Percentiles rank a stretch among this genome's conserved stretches.
These are phyloP conservation scores for Moricandia arvensis DNA, from an alignment of 345 rosid species.

Conservation along the genomic window DNA sequence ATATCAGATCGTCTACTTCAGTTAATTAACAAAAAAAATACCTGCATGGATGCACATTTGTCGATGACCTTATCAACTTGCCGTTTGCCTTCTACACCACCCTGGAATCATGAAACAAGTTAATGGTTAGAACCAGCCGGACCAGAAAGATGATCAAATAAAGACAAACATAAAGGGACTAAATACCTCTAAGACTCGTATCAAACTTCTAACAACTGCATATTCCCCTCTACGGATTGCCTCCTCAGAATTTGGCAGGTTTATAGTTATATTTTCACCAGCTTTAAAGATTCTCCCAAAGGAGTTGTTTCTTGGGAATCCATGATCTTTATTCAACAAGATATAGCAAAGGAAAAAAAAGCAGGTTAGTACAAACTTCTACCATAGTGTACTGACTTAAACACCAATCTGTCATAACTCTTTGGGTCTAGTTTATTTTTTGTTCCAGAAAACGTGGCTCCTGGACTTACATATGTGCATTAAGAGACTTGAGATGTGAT, in stretches of 20 bases:
- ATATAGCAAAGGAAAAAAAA: conserved; percentile 6
- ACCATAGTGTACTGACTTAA: conserved; percentile 5
- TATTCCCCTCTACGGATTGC: conserved; percentile 95
- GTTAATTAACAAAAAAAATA: conserved; percentile 30
- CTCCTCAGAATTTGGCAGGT: conserved; percentile 81
- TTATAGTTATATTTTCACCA: conserved; percentile 58
- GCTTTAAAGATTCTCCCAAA: conserved; percentile 72
- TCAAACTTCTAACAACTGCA: conserved; percentile 87
- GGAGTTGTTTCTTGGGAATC: conserved; percentile 79
- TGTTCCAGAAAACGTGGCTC: conserved; percentile 5
- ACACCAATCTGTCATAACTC: not conserved
- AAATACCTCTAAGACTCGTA: conserved; percentile 89
- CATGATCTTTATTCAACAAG: conserved; percentile 40
- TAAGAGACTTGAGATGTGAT: conserved; percentile 7
- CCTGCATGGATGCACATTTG: conserved; percentile 99
- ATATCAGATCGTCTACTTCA: conserved; percentile 10
- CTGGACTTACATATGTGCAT: conserved; percentile 9
- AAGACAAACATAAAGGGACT: conserved; percentile 11
- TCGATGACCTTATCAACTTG: conserved; percentile 98
- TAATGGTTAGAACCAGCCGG: conserved; percentile 30
- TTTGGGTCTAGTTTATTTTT: not conserved
- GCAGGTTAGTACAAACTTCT: conserved; percentile 15
- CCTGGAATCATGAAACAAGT: conserved; percentile 48
- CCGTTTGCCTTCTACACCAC: conserved; percentile 97
- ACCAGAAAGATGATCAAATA: conserved; percentile 24